Conservation (phyloP, 352 stramenopile genomes). For the Globisporangium cylindrosporum region DNA sequence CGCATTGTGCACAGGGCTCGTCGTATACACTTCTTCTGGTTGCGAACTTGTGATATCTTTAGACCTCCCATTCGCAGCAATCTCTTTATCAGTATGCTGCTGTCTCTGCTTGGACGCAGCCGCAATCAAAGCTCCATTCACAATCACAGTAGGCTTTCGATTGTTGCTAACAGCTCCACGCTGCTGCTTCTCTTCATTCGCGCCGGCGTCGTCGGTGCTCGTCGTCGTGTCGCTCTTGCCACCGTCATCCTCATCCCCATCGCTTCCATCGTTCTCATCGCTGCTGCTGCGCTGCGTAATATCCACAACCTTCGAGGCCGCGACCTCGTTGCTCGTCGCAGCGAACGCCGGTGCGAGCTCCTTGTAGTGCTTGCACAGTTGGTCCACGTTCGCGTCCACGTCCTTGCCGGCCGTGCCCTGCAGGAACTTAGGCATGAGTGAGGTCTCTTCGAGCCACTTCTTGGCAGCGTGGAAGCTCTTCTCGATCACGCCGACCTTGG, state of each 20-base stretch:
- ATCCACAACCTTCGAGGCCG: slow-evolving; percentile 14
- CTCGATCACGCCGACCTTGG: slow-evolving; percentile 15
- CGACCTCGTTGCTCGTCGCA: slow-evolving; percentile 10
- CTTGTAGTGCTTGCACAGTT: slow-evolving; percentile 19
- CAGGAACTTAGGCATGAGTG: slow-evolving; percentile 15
- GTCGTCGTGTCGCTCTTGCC: slow-evolving; percentile 1
- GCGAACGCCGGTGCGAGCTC: slow-evolving; percentile 17
- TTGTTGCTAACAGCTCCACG: neutral
- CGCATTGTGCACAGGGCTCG: neutral
- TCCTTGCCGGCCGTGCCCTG: slow-evolving; percentile 13
- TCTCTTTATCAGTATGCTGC: neutral
- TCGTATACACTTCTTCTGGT: slow-evolving; percentile 4
- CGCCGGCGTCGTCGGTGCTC: neutral
- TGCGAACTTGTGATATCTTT: neutral
- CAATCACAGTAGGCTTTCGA: neutral
- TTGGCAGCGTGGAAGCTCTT: slow-evolving; percentile 19
- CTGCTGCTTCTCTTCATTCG: neutral
- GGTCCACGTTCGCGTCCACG: slow-evolving; percentile 13
- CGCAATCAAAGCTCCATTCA: neutral
- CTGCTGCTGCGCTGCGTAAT: slow-evolving; percentile 9
- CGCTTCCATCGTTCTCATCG: slow-evolving; percentile 9
- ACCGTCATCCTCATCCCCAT: neutral
- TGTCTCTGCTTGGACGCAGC: neutral
- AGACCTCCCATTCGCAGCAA: neutral
- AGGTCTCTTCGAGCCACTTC: slow-evolving; percentile 25